Evolutionary conservation across 257 asterid genomes (phyloP).

Genomic region (Anisodus tanguticus): DNA sequence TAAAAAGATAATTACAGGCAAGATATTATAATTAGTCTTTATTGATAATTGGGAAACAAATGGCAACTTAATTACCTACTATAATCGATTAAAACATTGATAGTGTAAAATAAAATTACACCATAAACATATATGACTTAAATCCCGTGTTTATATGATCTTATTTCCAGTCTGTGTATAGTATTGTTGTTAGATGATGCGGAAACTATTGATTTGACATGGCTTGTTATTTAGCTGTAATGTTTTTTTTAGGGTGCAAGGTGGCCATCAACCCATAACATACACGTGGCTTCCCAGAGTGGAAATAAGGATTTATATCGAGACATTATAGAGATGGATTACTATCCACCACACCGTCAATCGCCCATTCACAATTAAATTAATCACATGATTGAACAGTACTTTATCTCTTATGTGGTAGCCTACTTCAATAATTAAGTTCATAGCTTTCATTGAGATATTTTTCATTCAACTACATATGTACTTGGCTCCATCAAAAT

Average conservation of each 20-base stretch:
- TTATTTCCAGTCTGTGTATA: no score
- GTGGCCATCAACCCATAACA: background rate
- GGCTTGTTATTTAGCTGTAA: background rate
- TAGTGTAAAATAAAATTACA: no score
- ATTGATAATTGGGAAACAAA: background rate
- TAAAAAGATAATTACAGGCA: no score
- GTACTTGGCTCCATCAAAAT: no score
- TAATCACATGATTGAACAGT: background rate
- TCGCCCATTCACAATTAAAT: conserved; percentile 47
- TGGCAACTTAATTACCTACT: background rate
- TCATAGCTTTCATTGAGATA: background rate
- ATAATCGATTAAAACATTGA: background rate
- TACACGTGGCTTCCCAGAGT: background rate
- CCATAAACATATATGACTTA: no score
- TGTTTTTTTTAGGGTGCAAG: conserved; percentile 13
- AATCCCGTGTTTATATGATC: no score
- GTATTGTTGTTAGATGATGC: background rate
- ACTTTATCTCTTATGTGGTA: background rate
- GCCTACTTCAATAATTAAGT: background rate
- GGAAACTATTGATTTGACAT: background rate
- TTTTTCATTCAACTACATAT: background rate
- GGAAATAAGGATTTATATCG: conserved; percentile 6
- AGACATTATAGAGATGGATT: conserved; percentile 37
- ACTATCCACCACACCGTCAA: conserved; percentile 49
- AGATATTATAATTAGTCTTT: no score